Evolutionary conservation across 768 basidiomycete genomes (phyloP), one percentile per base, ranked within the genome.

Genomic region (Myochromella boudieri): DNA sequence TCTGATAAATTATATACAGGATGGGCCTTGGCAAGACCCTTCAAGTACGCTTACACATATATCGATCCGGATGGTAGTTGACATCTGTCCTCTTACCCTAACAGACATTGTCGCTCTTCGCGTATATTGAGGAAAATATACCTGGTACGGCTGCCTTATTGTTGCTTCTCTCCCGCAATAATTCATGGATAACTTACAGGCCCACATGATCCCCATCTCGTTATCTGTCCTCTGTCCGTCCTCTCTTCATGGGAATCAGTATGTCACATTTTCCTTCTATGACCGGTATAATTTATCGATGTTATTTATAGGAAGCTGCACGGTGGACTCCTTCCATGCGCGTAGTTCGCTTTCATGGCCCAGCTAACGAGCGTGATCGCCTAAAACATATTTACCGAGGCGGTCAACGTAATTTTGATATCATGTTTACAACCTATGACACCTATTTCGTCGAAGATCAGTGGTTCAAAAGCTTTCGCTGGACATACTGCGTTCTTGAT

Each of bases 391-490:
- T 59, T 17, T 58, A 82, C 31, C 68, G 68, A 27, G 58, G 66
- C 4, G 62, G 65, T 3, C n/a, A n/a, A n/a, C 55, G 68, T 48
- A 70, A 80, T 37, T 71, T 72, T 60, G 76, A 81, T 42, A 72
- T 89, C 42, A 70, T 83, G 52, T 59, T 88, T 46, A 84, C 86
- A 24, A 87, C 86, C 1, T 88, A 88, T 56, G 87, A 89, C 22
- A 56, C 68, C 1, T 87, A 79, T 49, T 76, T 74, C 45, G 68
- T 75, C 27, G 80, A 85, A 43, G 70, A 80, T 29, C 41, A 51
- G 6, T 84, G 82, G 81, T 77, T 84, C 70, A 88, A 80, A 67
- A 71, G 64, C 37, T 71, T 66, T 14, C 76, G 68, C 38, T 88
- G 73, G 80, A 74, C 60, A 18, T 81, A 80, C 46, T 76, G 77